phyloP scores from a whole-genome alignment of 768 basidiomycete genomes.

The Podaxis sp. region DNA sequence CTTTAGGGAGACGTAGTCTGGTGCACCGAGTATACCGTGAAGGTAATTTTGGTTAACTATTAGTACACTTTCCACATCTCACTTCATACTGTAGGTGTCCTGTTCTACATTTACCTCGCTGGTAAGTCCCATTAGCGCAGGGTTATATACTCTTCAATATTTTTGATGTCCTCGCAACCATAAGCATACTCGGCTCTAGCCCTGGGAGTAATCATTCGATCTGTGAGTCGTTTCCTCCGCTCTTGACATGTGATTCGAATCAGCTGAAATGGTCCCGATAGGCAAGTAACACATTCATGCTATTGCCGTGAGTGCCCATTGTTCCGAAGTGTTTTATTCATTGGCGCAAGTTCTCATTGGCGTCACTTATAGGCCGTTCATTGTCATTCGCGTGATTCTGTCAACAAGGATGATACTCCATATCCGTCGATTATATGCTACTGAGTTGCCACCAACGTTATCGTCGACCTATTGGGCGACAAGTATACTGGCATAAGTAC shows the following conservation, averaged over 20 bases:
- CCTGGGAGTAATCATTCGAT: background rate
- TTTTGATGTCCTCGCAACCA: background rate
- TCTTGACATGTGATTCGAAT: background rate
- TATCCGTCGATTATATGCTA: background rate
- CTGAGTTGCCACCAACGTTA: background rate
- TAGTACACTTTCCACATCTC: background rate
- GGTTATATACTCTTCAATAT: background rate
- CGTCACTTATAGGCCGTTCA: background rate
- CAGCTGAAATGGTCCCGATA: background rate
- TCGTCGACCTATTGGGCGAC: no score
- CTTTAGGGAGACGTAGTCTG: background rate
- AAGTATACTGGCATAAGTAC: background rate
- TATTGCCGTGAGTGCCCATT: background rate
- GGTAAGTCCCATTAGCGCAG: background rate
- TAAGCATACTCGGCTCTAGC: background rate
- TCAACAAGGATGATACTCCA: constrained; percentile 5
- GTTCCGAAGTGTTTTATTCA: background rate
- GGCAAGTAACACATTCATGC: background rate
- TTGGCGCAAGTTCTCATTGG: background rate
- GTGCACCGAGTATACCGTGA: background rate
- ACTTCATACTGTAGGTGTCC: background rate
- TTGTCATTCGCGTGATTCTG: background rate
- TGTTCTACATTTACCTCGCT: background rate
- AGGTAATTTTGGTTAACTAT: background rate
- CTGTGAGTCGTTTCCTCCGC: background rate